phyloP scores from a whole-genome alignment of 2,329 filamentous ascomycete species.

The Teratosphaeria zuluensis region DNA sequence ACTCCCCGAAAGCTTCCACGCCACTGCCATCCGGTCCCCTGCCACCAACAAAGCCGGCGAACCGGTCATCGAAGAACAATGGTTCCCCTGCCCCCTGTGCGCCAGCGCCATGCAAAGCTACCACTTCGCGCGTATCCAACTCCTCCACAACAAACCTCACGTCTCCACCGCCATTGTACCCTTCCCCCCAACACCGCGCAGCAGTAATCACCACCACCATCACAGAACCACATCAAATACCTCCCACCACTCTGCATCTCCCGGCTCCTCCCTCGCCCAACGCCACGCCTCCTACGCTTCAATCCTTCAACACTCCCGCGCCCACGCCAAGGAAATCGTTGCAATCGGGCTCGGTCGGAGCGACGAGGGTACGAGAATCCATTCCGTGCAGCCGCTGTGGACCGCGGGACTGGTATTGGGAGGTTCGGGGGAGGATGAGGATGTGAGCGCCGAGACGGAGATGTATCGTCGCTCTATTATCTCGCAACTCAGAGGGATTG shows the following conservation, averaged over 20 bases:
- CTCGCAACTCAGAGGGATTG: conserved; percentile 47
- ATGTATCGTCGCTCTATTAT: conserved; percentile 47
- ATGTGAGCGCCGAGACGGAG: conserved; percentile 15
- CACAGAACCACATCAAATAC: conserved; percentile 48
- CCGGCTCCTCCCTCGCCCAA: conserved; percentile 39
- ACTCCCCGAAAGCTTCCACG: conserved; percentile 50
- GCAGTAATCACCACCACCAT: conserved; percentile 41
- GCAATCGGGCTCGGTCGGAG: conserved; percentile 50
- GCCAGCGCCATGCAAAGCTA: conserved; percentile 57
- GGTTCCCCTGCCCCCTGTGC: conserved; percentile 55
- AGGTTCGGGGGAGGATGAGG: conserved; percentile 22
- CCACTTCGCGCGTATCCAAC: conserved; percentile 53
- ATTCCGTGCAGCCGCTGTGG: conserved; percentile 51
- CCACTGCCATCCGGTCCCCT: conserved; percentile 42
- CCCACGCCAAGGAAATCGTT: conserved; percentile 52
- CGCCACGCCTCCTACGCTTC: conserved; percentile 48
- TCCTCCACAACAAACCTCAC: conserved; percentile 51
- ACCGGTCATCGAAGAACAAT: conserved; percentile 40
- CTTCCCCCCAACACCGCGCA: conserved; percentile 5
- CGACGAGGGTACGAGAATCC: conserved; percentile 47
- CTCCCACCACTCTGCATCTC: conserved; percentile 15
- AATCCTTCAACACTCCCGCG: conserved; percentile 45
- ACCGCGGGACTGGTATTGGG: conserved; percentile 53
- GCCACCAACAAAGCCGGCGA: conserved; percentile 6
- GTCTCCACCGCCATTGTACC: conserved; percentile 35